These are phyloP conservation scores for Ogataea saltuana DNA, from an alignment of 805 yeast species.

Conservation along the genomic window DNA sequence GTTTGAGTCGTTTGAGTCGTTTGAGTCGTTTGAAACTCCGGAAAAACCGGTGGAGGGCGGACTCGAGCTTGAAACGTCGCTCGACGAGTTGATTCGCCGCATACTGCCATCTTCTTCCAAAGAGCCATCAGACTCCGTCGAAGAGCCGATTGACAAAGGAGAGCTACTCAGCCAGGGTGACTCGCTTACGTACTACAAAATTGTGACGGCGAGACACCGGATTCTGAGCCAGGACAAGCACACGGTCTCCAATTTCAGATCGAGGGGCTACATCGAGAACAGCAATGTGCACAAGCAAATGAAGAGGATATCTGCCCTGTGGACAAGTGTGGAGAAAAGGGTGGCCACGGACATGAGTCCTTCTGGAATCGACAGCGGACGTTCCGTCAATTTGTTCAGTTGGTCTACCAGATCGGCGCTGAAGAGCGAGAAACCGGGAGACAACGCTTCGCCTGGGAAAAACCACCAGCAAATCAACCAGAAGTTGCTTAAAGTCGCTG, in stretches of 20 bases:
- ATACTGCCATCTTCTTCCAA: conserved; percentile 6
- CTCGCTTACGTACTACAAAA: conserved; percentile 16
- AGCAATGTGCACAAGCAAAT: conserved; percentile 18
- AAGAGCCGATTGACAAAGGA: not conserved
- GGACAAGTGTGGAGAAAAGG: conserved; percentile 34
- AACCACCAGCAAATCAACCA: conserved; percentile 23
- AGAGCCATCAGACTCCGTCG: not conserved
- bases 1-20: too few relatives aligned
- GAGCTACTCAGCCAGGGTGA: conserved; percentile 3
- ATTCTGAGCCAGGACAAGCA: not conserved
- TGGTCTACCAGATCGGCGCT: conserved; percentile 24
- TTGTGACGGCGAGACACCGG: conserved; percentile 14
- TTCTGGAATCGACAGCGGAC: conserved; percentile 1
- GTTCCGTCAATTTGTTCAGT: conserved; percentile 18
- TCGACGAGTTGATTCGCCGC: conserved; percentile 9
- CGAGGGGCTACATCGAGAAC: conserved; percentile 21
- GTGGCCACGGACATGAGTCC: conserved; percentile 15
- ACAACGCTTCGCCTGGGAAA: conserved; percentile 1
- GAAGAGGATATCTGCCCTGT: conserved; percentile 19
- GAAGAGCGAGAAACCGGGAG: conserved; percentile 4
- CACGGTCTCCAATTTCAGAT: conserved; percentile 20
- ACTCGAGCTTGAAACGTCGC: conserved; percentile 8
- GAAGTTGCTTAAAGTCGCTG: conserved; percentile 25
- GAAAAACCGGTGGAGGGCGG: too few relatives aligned
- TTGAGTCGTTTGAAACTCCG: too few relatives aligned